Evolutionary conservation across 2,329 filamentous ascomycete species (phyloP).

Genomic region (Epichloe elymi): DNA sequence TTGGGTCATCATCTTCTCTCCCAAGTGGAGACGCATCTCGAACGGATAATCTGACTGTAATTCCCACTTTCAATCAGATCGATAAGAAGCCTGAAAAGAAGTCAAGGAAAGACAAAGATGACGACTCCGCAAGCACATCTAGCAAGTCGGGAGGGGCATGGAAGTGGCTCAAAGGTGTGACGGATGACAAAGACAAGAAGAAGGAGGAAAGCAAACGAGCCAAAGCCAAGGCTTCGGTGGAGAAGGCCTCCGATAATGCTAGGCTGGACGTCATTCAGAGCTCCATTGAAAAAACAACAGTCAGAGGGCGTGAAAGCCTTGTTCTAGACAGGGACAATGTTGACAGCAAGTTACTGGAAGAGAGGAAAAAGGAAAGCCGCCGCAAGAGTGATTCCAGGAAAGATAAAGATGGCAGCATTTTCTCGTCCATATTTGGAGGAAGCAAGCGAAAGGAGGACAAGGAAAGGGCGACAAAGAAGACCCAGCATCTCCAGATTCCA

Average conservation of each 20-base stretch:
- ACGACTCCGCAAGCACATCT: constrained; percentile 43
- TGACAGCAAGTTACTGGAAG: constrained; percentile 61
- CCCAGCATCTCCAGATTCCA: constrained; percentile 59
- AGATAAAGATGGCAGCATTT: constrained; percentile 86
- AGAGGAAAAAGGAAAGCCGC: constrained; percentile 71
- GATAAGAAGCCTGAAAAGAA: constrained; percentile 66
- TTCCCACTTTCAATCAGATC: constrained; percentile 56
- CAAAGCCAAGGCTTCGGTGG: constrained; percentile 44
- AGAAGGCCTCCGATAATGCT: constrained; percentile 61
- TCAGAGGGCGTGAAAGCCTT: constrained; percentile 66
- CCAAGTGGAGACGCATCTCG: constrained; percentile 53
- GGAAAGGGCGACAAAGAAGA: constrained; percentile 62
- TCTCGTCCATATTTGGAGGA: constrained; percentile 85
- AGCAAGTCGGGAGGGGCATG: constrained; percentile 58
- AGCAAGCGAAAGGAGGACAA: constrained; percentile 76
- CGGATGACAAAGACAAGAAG: constrained; percentile 51
- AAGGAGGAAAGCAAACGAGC: constrained; percentile 53
- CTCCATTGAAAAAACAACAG: constrained; percentile 59
- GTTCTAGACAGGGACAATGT: constrained; percentile 66
- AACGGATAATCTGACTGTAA: constrained; percentile 68
- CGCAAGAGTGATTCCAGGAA: constrained; percentile 73
- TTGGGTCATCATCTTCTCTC: constrained; percentile 41
- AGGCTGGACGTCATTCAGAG: constrained; percentile 77
- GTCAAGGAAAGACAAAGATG: constrained; percentile 58
- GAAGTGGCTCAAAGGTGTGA: constrained; percentile 71